Evolutionary conservation across 306 rosid genomes (phyloP).

Genomic region (Ceratonia siliqua): DNA sequence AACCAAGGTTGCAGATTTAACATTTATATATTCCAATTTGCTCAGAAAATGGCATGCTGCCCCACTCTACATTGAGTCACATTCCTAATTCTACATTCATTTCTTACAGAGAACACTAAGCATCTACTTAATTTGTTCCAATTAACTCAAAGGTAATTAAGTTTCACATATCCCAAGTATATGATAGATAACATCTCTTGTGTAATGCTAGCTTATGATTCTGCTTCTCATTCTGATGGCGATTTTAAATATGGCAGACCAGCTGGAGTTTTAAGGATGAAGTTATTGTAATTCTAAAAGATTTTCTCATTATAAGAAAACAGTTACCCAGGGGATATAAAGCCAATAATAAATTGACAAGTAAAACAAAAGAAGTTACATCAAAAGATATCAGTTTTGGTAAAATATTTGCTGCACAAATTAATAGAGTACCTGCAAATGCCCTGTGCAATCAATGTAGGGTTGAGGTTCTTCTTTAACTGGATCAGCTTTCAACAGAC

Average conservation of each 20-base stretch:
- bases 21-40: neutral
- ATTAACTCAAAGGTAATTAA: neutral
- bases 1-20: neutral
- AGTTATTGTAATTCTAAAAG: neutral
- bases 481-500: conserved; percentile 83
- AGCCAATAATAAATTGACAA: conserved; percentile 1
- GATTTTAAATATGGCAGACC: neutral
- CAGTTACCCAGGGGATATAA: neutral
- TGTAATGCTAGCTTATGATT: neutral
- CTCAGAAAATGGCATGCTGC: neutral
- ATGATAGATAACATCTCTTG: conserved; percentile 13
- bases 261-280: conserved; percentile 8
- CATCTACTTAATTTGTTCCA: conserved; percentile 10
- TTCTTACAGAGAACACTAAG: conserved; percentile 29
- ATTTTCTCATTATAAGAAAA: neutral
- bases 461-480: conserved; percentile 93
- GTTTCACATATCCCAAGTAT: conserved; percentile 1
- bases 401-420: conserved; percentile 6
- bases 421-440: conserved; percentile 66
- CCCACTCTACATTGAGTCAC: neutral
- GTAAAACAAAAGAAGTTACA: neutral
- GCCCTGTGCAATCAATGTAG: conserved; percentile 90
- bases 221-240: conserved; percentile 31
- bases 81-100: conserved; percentile 1
- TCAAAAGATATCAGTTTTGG: conserved; percentile 14